A percentile compares a stretch with the other conserved stretches of the same genome.
Evolutionary conservation across 2,329 filamentous ascomycete genomes (phyloP).

Genomic region (Rhytidhysteron rufulum): DNA sequence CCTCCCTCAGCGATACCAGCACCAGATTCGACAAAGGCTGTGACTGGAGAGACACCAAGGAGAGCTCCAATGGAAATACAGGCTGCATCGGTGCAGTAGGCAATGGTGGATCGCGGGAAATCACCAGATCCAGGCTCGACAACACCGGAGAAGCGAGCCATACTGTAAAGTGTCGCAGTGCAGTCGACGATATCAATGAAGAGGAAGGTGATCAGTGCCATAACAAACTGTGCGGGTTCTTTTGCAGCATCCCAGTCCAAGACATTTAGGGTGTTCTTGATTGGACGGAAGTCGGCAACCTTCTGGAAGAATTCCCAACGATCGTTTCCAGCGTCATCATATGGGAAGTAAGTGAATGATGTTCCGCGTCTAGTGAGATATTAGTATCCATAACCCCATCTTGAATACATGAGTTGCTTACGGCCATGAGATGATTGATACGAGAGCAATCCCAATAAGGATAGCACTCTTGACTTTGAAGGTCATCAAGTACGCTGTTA

Average conservation of each 20-base stretch:
- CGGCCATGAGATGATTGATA: conserved; percentile 86
- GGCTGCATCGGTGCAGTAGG: conserved; percentile 80
- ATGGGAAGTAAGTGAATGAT: conserved; percentile 73
- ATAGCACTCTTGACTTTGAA: conserved; percentile 85
- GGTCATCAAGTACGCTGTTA: conserved; percentile 77
- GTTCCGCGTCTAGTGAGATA: conserved; percentile 52
- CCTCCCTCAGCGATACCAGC: conserved; percentile 86
- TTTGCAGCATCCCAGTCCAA: conserved; percentile 69
- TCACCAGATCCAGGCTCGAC: conserved; percentile 79
- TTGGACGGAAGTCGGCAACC: conserved; percentile 76
- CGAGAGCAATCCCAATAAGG: conserved; percentile 74
- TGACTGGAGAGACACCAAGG: conserved; percentile 75
- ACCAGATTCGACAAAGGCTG: conserved; percentile 81
- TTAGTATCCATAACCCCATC: conserved; percentile 12
- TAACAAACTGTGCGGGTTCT: conserved; percentile 69
- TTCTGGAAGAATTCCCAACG: conserved; percentile 82
- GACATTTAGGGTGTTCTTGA: conserved; percentile 63
- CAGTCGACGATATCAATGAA: conserved; percentile 89
- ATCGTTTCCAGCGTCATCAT: conserved; percentile 62
- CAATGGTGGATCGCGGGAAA: conserved; percentile 79
- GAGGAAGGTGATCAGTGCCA: conserved; percentile 84
- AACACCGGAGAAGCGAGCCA: conserved; percentile 79
- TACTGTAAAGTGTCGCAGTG: conserved; percentile 82
- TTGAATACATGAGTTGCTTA: conserved; percentile 20
- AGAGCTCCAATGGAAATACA: conserved; percentile 78